Percentiles rank a stretch among this genome's conserved stretches.
Evolutionary conservation across 1,284 basidiomycete genomes (phyloP).

Genomic region (Rugosomyces carneus): DNA sequence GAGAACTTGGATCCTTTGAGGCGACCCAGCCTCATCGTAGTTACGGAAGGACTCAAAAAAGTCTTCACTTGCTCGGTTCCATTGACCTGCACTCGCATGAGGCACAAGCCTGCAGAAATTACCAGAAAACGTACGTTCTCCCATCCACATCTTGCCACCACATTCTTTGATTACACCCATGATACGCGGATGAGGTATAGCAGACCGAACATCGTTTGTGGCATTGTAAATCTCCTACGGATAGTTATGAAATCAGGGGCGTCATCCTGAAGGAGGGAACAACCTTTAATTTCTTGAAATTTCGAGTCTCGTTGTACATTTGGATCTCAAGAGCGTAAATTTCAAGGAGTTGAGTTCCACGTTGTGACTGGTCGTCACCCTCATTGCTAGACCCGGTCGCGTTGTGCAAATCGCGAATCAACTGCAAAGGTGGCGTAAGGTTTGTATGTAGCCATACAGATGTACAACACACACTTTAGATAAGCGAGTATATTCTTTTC

Average conservation of each 20-base stretch:
- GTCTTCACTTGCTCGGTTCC: constrained; percentile 94
- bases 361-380: constrained; percentile 80
- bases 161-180: constrained; percentile 99
- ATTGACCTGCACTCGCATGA: constrained; percentile 64
- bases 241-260: constrained; percentile 1
- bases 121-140: constrained; percentile 66
- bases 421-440: constrained; percentile 32
- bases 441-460: constrained; percentile 1
- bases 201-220: constrained; percentile 87
- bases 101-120: neutral
- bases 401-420: constrained; percentile 66
- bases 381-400: constrained; percentile 61
- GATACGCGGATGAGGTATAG: constrained; percentile 97
- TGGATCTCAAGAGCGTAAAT: constrained; percentile 98
- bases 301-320: constrained; percentile 96
- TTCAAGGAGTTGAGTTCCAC: constrained; percentile 92
- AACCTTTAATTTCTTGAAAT: constrained; percentile 94
- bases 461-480: constrained; percentile 53
- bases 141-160: constrained; percentile 99
- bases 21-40: constrained; percentile 97
- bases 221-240: constrained; percentile 93
- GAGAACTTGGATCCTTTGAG: constrained; percentile 94
- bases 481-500: constrained; percentile 85
- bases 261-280: neutral
- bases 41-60: constrained; percentile 99